These are phyloP conservation scores for Selenicereus undatus DNA, from an alignment of 148 eudicot species.

Conservation along the genomic window DNA sequence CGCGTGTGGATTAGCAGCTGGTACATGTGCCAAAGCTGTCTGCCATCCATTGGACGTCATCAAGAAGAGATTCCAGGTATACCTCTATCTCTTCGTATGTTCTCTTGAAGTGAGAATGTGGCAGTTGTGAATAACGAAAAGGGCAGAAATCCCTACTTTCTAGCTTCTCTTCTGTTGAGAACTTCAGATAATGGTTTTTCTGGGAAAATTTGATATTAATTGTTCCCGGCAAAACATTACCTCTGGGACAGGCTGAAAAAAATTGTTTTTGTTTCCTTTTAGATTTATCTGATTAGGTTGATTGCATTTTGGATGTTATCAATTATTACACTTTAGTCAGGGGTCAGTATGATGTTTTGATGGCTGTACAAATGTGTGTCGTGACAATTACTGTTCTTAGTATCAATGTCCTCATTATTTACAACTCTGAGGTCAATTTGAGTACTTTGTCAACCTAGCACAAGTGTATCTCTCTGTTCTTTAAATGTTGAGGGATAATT, in stretches of 20 bases:
- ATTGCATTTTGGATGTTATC: too few species aligned
- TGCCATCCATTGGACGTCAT: constrained; percentile 97
- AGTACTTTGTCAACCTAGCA: too few species aligned
- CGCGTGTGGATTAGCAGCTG: constrained; percentile 85
- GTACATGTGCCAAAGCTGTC: constrained; percentile 86
- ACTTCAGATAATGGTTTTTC: not conserved
- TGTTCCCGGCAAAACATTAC: not conserved
- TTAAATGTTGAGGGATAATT: not conserved
- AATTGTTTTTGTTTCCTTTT: not conserved
- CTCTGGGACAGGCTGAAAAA: too few species aligned
- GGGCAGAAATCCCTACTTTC: not conserved
- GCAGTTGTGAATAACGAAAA: not conserved
- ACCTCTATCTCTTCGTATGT: not conserved
- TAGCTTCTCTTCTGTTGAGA: not conserved
- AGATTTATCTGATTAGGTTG: not conserved
- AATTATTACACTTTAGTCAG: not conserved
- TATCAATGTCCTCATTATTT: not conserved
- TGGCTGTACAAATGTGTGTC: not conserved
- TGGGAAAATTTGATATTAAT: not conserved
- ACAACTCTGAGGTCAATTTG: not conserved
- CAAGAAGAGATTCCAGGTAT: constrained; percentile 97
- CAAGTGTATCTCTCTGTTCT: not conserved
- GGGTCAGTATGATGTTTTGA: not conserved
- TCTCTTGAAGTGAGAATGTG: not conserved
- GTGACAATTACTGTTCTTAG: not conserved